A percentile compares a stretch with the other conserved stretches of the same genome.
These are phyloP conservation scores for Kluyveromyces marxianus DNA, from an alignment of 1,139 yeast species.

Conservation along the genomic window DNA sequence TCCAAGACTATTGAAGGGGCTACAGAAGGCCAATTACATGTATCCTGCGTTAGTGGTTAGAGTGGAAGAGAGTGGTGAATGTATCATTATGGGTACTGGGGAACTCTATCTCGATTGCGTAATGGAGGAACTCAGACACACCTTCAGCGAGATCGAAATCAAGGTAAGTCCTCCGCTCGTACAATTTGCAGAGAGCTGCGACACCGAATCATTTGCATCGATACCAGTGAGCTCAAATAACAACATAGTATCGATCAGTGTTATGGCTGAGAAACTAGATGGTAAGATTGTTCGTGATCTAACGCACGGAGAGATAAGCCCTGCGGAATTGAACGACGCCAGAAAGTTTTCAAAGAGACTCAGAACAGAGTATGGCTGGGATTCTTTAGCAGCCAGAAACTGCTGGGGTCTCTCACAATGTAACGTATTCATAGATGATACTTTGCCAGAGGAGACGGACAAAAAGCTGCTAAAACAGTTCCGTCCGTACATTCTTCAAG, in stretches of 20 bases:
- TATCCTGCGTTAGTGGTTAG: conserved; percentile 60
- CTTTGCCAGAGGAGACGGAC: conserved; percentile 65
- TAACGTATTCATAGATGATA: conserved; percentile 69
- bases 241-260: conserved; percentile 51
- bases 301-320: conserved; percentile 41
- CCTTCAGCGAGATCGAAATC: conserved; percentile 58
- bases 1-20: conserved; percentile 62
- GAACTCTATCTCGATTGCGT: conserved; percentile 83
- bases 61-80: conserved; percentile 89
- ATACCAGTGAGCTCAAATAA: conserved; percentile 53
- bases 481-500: conserved; percentile 56
- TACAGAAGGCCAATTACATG: conserved; percentile 52
- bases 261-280: conserved; percentile 72
- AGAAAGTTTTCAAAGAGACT: conserved; percentile 47
- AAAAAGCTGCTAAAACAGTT: conserved; percentile 38
- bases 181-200: conserved; percentile 70
- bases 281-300: conserved; percentile 50
- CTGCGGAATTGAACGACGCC: conserved; percentile 31
- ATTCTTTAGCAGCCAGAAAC: conserved; percentile 73
- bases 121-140: conserved; percentile 62
- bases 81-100: conserved; percentile 73
- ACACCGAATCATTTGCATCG: conserved; percentile 59
- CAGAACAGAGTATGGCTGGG: conserved; percentile 64
- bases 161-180: conserved; percentile 83
- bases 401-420: conserved; percentile 62